These are phyloP conservation scores for Vitis hybrid DNA, from an alignment of 177 flowering plant species.

Conservation along the genomic window DNA sequence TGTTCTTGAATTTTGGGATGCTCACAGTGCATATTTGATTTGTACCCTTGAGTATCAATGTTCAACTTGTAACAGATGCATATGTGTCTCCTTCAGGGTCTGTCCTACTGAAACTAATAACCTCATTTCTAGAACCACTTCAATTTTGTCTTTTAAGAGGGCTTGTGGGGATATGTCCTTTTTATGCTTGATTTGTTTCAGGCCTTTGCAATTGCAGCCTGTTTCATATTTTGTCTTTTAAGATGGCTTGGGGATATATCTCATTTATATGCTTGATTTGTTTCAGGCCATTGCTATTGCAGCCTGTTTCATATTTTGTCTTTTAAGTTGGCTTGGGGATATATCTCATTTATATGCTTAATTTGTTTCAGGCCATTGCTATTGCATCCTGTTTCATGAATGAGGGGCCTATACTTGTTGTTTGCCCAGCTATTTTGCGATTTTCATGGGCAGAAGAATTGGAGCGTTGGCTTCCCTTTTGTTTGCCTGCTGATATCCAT, in stretches of 20 bases:
- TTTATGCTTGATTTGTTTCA: conserved; percentile 22
- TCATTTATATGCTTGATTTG: conserved; percentile 1
- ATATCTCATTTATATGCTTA: not conserved
- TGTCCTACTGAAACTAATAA: too few relatives aligned
- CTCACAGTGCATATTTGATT: not conserved
- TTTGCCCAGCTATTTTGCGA: conserved; percentile 94
- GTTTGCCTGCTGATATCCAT: conserved; percentile 86
- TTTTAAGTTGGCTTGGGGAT: not conserved
- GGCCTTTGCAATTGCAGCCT: conserved; percentile 93
- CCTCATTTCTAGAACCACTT: not conserved
- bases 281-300: conserved; percentile 93
- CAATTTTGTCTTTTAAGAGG: not conserved
- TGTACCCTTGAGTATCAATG: too few relatives aligned
- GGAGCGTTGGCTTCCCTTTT: conserved; percentile 92
- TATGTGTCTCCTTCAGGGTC: too few relatives aligned
- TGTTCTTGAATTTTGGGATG: too few relatives aligned
- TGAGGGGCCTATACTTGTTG: conserved; percentile 88
- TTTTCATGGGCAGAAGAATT: conserved; percentile 97
- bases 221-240: conserved; percentile 41
- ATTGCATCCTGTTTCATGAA: conserved; percentile 80
- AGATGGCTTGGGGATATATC: not conserved
- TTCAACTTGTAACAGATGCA: too few relatives aligned
- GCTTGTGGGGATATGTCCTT: not conserved
- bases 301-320: conserved; percentile 51
- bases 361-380: conserved; percentile 74